Evolutionary conservation across 2,329 filamentous ascomycete species (phyloP).

Genomic region (Clarireedia sp.): DNA sequence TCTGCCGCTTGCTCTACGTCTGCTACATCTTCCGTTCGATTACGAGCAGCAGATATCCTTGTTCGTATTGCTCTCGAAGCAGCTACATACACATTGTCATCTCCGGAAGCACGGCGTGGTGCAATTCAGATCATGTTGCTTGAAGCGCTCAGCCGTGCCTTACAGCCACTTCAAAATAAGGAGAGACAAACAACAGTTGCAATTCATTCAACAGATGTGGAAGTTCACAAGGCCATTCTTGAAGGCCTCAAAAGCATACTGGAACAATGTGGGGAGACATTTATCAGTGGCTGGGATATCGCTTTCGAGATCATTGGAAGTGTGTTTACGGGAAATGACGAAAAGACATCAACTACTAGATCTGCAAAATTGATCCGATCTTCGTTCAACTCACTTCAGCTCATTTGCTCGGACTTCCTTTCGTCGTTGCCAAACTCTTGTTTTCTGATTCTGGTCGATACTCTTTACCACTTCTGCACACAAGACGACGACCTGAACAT

Average conservation of each 20-base stretch:
- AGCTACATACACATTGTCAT: constrained; percentile 45
- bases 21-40: constrained; percentile 45
- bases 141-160: constrained; percentile 53
- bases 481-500: constrained; percentile 93
- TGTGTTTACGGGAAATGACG: constrained; percentile 51
- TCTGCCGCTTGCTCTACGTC: constrained; percentile 40
- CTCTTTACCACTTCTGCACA: constrained; percentile 79
- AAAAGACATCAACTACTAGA: constrained; percentile 35
- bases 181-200: constrained; percentile 47
- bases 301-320: constrained; percentile 79
- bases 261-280: constrained; percentile 78
- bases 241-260: constrained; percentile 76
- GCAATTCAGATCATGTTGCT: constrained; percentile 67
- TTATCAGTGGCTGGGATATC: constrained; percentile 76
- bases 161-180: constrained; percentile 48
- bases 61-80: constrained; percentile 50
- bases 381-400: constrained; percentile 81
- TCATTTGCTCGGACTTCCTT: constrained; percentile 93
- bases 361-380: constrained; percentile 74
- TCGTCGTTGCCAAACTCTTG: constrained; percentile 62
- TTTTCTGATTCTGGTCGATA: constrained; percentile 73
- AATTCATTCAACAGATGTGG: constrained; percentile 57
- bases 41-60: constrained; percentile 57
- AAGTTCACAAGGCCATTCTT: constrained; percentile 72
- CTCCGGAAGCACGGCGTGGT: constrained; percentile 44